A percentile compares a stretch with the other conserved stretches of the same genome.
These are phyloP conservation scores for Apiotrichum sp. DNA, from an alignment of 1,284 basidiomycete genomes.

Conservation along the genomic window DNA sequence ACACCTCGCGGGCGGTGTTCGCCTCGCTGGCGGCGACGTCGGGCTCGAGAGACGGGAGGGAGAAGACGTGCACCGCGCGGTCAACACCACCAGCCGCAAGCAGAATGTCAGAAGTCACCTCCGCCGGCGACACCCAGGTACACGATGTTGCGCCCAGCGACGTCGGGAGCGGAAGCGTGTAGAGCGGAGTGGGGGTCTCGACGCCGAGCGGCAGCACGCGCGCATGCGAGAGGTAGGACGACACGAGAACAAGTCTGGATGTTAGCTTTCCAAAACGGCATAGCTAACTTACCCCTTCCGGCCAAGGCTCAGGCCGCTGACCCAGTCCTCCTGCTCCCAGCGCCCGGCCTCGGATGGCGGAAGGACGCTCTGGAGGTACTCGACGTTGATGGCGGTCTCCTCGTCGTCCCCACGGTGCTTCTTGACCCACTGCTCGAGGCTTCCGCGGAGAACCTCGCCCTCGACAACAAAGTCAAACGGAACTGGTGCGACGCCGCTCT, in stretches of 20 bases:
- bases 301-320: conserved; percentile 70
- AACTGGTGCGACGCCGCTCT: conserved; percentile 54
- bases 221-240: conserved; percentile 71
- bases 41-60: conserved; percentile 49
- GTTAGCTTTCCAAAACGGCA: not conserved
- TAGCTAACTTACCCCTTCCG: conserved; percentile 57
- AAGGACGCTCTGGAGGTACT: conserved; percentile 87
- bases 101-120: conserved; percentile 47
- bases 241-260: conserved; percentile 63
- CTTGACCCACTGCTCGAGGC: conserved; percentile 70
- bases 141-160: conserved; percentile 63
- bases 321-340: conserved; percentile 90
- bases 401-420: conserved; percentile 65
- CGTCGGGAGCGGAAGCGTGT: conserved; percentile 43
- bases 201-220: conserved; percentile 58
- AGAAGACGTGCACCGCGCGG: conserved; percentile 63
- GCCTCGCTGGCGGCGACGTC: conserved; percentile 38
- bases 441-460: conserved; percentile 70
- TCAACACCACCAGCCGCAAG: conserved; percentile 77
- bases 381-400: conserved; percentile 75
- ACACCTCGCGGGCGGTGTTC: conserved; percentile 51
- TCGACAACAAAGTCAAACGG: conserved; percentile 92
- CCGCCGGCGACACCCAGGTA: conserved; percentile 53
- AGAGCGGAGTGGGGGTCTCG: conserved; percentile 22
- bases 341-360: conserved; percentile 78